Conservation (phyloP, 441 rosid species). For the Syzygium malaccense region DNA sequence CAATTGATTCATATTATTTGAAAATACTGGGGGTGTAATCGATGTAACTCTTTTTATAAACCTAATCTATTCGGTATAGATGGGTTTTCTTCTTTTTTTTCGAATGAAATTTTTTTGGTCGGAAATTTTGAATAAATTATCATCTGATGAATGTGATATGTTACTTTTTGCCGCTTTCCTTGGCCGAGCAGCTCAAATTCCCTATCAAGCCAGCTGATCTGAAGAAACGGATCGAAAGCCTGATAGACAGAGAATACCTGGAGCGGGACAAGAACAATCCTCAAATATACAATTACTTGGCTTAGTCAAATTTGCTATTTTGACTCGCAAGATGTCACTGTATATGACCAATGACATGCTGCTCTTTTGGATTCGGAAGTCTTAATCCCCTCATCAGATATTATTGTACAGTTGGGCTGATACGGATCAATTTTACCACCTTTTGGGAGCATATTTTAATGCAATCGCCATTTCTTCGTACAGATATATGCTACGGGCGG, state of each 20-base stretch:
- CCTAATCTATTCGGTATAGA: background rate
- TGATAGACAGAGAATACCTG: slow-evolving; percentile 95
- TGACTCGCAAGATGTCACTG: background rate
- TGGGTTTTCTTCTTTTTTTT: background rate
- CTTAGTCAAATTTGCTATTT: slow-evolving; percentile 17
- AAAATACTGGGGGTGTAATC: background rate
- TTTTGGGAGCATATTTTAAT: background rate
- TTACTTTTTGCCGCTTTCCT: background rate
- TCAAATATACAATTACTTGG: slow-evolving; percentile 94
- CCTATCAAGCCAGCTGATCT: slow-evolving; percentile 96
- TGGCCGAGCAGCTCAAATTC: slow-evolving; percentile 73
- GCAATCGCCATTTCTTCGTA: background rate
- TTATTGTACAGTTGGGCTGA: background rate
- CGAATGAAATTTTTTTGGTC: too few species aligned
- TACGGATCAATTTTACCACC: background rate
- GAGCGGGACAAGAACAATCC: slow-evolving; percentile 99
- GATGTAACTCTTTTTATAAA: background rate
- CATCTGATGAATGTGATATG: background rate
- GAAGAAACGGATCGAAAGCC: slow-evolving; percentile 99
- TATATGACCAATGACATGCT: slow-evolving; percentile 13
- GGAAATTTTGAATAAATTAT: background rate
- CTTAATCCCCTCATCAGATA: background rate
- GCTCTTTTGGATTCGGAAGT: background rate
- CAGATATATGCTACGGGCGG: background rate
- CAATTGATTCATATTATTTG: background rate